Evolutionary conservation across 371 early-diverging fungal genomes (phyloP), one percentile per base, ranked within the genome.

Genomic region (Entomophthora muscae): DNA sequence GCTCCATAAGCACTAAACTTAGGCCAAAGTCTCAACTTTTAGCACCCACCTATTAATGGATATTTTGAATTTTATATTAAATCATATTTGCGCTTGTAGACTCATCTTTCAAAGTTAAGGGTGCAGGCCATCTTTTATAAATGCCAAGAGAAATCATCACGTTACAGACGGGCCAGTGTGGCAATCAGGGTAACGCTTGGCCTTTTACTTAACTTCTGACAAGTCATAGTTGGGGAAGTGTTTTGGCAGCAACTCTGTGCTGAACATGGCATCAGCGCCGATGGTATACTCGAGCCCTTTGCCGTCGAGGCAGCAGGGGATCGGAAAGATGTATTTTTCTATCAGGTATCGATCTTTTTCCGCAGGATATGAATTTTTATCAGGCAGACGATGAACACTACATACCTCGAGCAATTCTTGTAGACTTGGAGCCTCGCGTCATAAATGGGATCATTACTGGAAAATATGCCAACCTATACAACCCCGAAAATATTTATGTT

Each of bases 291-390:
- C 33, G 88, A 91, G 70, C 84, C 87, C 61, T 90, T 83, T 75
- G 93, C 93, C 1, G 88, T 88, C 1, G 89, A 87, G 62, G 85
- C 83, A 22, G 89, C 86, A 2, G 76, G 68, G 24, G 96, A 95
- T 74, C 75, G 98, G 67, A 99, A 98, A 75, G 98, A 98, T 70
- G 94, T 95, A 28, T 99, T 98, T 69, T 99, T 98, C 71, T 99
- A 99, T 74, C 98, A 98, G 74, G 91, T 89, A 71, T 30, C 65
- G 21, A 64, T 63, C 31, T 26, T 29, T 30, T 26, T 22, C 23
- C 22, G n/a, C 21, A 31, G 7, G 17, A 7, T 24, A n/a, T 12
- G 27, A 22, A 28, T 68, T 65, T 22, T 63, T 28, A n/a, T 53
- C 28, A 91, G 82, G 91, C 95, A 22, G 93, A 93, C 70, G 91